These are phyloP conservation scores for Sporothrix euskadiensis DNA, from an alignment of 2,329 filamentous ascomycete genomes.

Conservation along the genomic window DNA sequence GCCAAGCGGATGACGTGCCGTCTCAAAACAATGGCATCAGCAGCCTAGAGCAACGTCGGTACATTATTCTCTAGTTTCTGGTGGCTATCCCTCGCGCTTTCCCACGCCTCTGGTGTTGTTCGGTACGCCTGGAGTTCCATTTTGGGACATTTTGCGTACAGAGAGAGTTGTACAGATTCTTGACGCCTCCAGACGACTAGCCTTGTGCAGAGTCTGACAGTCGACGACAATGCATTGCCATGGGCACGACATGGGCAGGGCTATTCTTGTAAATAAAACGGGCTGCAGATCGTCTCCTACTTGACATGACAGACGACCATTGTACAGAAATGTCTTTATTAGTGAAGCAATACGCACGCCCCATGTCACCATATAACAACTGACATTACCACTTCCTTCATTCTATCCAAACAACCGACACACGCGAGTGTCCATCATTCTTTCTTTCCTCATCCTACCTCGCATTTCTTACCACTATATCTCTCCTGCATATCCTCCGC, in stretches of 20 bases:
- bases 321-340: neutral
- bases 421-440: neutral
- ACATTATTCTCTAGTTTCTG: neutral
- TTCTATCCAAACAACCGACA: neutral
- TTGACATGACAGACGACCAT: neutral
- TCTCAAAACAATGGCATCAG: conserved; percentile 13
- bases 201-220: conserved; percentile 5
- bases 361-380: neutral
- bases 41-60: conserved; percentile 1
- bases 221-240: neutral
- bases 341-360: neutral
- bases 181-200: neutral
- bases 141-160: neutral
- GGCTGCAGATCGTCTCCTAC: conserved; percentile 8
- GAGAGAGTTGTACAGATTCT: no score
- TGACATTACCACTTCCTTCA: neutral
- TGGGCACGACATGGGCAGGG: neutral
- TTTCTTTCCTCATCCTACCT: neutral
- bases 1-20: conserved; percentile 12
- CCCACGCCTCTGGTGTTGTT: neutral
- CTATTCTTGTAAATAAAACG: conserved; percentile 6
- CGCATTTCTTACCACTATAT: neutral
- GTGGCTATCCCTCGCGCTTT: neutral
- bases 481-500: neutral
- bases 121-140: neutral